Conservation (phyloP, 2,329 filamentous ascomycete genomes). For the Fusarium guadeloupense region DNA sequence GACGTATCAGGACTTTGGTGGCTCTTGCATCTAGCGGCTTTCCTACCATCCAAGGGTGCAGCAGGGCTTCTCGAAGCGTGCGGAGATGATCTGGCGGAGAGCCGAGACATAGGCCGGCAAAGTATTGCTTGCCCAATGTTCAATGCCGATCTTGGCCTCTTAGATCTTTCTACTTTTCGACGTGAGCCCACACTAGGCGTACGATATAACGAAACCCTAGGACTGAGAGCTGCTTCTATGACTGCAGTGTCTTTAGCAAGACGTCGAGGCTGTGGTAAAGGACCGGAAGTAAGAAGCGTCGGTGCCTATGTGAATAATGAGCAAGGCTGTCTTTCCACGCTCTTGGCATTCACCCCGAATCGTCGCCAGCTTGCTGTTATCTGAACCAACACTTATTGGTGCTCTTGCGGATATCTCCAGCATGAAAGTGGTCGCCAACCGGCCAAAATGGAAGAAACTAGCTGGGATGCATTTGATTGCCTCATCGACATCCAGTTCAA, state of each 20-base stretch:
- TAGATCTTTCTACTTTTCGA: conserved; percentile 27
- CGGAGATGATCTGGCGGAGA: conserved; percentile 32
- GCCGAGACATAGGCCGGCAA: conserved; percentile 29
- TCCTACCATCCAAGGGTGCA: conserved; percentile 33
- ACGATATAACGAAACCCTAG: conserved; percentile 32
- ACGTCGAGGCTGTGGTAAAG: background rate
- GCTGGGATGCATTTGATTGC: conserved; percentile 25
- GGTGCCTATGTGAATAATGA: background rate
- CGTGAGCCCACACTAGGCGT: conserved; percentile 29
- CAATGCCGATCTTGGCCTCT: conserved; percentile 40
- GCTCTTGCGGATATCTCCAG: conserved; percentile 11
- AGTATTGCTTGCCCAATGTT: conserved; percentile 22
- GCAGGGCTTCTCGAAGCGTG: conserved; percentile 31
- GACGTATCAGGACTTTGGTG: conserved; percentile 39
- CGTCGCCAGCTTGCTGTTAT: background rate
- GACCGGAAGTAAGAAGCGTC: background rate
- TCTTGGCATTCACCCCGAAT: background rate
- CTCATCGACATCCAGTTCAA: conserved; percentile 30
- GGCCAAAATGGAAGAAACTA: conserved; percentile 26
- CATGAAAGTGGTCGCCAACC: conserved; percentile 3
- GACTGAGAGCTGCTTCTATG: conserved; percentile 20
- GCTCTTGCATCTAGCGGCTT: conserved; percentile 40
- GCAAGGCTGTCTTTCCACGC: background rate
- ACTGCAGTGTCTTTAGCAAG: conserved; percentile 21
- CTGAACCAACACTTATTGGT: conserved; percentile 4